These are phyloP conservation scores for Plasmodium gaboni DNA, from an alignment of 169 alveolate genomes.

Conservation along the genomic window DNA sequence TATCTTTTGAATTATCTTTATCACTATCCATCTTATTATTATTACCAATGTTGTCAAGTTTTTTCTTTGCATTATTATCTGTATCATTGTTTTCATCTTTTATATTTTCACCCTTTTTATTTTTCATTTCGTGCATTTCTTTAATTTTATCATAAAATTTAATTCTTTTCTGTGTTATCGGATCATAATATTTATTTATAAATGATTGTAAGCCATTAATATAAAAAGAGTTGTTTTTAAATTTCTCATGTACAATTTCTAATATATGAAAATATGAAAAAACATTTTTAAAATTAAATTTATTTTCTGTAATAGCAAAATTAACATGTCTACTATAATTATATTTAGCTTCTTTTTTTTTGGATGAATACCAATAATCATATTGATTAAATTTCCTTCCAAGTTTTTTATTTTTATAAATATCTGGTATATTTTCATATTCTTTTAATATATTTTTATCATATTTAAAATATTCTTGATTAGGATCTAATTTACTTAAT, in stretches of 20 bases:
- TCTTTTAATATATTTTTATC: slow-evolving; percentile 76
- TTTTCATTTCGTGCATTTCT: slow-evolving; percentile 34
- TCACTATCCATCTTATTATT: neutral
- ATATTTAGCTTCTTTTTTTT: slow-evolving; percentile 62
- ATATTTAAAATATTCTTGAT: slow-evolving; percentile 70
- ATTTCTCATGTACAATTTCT: slow-evolving; percentile 73
- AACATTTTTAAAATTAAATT: slow-evolving; percentile 69
- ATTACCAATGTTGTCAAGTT: neutral
- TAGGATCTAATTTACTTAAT: slow-evolving; percentile 73
- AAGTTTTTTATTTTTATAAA: slow-evolving; percentile 65
- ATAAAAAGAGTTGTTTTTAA: slow-evolving; percentile 62
- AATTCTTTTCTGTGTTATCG: slow-evolving; percentile 59
- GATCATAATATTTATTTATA: slow-evolving; percentile 75
- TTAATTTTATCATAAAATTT: slow-evolving; percentile 58
- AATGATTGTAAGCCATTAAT: slow-evolving; percentile 70
- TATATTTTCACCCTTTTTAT: slow-evolving; percentile 24
- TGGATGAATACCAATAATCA: slow-evolving; percentile 75
- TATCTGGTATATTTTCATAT: slow-evolving; percentile 69
- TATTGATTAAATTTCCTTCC: slow-evolving; percentile 62
- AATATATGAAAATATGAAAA: slow-evolving; percentile 73
- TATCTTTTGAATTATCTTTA: neutral
- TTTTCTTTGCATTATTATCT: neutral
- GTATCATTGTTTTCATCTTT: neutral
- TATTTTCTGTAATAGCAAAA: slow-evolving; percentile 66
- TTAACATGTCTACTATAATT: slow-evolving; percentile 75